These are phyloP conservation scores for Poterioochromonas sp. DNA, from an alignment of 352 stramenopile species.

Conservation along the genomic window DNA sequence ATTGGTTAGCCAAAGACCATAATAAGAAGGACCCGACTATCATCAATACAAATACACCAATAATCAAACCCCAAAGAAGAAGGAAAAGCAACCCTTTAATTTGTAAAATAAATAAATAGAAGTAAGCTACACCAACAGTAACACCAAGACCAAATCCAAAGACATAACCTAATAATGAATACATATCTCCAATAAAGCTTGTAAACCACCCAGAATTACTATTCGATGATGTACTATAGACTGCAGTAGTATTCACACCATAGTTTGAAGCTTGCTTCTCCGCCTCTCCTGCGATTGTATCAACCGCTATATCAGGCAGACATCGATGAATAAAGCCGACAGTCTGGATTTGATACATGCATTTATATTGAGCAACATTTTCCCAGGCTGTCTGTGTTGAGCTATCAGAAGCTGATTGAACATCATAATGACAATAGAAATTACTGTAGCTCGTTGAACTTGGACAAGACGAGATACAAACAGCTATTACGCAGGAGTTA, in stretches of 20 bases:
- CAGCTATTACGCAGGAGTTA: constrained; percentile 45
- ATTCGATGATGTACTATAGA: constrained; percentile 37
- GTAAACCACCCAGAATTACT: constrained; percentile 44
- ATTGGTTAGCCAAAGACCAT: constrained; percentile 33
- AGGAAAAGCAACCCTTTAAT: constrained; percentile 56
- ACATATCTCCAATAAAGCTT: constrained; percentile 60
- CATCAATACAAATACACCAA: constrained; percentile 47
- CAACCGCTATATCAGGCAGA: constrained; percentile 27
- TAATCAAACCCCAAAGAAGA: constrained; percentile 57
- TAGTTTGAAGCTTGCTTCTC: constrained; percentile 33
- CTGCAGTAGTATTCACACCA: constrained; percentile 35
- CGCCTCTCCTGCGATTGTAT: constrained; percentile 35
- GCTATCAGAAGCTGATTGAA: constrained; percentile 22
- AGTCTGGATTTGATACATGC: constrained; percentile 43
- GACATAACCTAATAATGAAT: constrained; percentile 51
- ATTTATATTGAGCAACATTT: constrained; percentile 39
- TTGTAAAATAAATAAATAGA: constrained; percentile 58
- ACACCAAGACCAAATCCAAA: constrained; percentile 58
- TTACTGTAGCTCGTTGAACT: constrained; percentile 36
- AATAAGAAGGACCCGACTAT: constrained; percentile 44
- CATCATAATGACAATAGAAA: constrained; percentile 44
- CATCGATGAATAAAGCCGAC: constrained; percentile 43
- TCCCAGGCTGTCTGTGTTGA: constrained; percentile 29
- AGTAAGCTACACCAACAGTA: constrained; percentile 52
- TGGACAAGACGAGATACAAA: constrained; percentile 61